These are phyloP conservation scores for Diaporthe sp. DNA, from an alignment of 2,329 filamentous ascomycete species.

Conservation along the genomic window DNA sequence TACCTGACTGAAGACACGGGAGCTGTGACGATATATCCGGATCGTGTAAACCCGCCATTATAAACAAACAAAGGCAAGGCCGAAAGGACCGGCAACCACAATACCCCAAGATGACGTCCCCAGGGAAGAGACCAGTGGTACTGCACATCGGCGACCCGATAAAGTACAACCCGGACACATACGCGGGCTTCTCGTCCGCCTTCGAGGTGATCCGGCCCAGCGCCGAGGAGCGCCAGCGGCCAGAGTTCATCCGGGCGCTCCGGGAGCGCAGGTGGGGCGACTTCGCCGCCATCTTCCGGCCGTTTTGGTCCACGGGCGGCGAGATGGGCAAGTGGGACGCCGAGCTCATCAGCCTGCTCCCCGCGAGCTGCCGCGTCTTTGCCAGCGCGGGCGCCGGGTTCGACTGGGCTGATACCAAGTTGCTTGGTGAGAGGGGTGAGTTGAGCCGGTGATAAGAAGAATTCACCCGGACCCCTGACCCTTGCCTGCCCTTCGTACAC, in stretches of 20 bases:
- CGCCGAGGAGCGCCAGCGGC: constrained; percentile 59
- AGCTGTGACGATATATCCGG: background rate
- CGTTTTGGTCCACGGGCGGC: constrained; percentile 69
- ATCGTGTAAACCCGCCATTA: background rate
- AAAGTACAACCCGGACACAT: constrained; percentile 60
- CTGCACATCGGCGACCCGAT: constrained; percentile 79
- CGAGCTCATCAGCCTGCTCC: constrained; percentile 67
- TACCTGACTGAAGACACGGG: background rate
- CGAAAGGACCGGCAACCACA: background rate
- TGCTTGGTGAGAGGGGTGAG: constrained; percentile 69
- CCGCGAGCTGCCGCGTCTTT: constrained; percentile 67
- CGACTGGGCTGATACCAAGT: constrained; percentile 73
- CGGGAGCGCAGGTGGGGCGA: constrained; percentile 64
- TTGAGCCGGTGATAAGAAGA: background rate
- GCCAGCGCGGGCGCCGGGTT: constrained; percentile 74
- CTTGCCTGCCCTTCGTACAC: background rate
- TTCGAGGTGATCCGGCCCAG: constrained; percentile 65
- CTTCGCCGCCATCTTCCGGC: constrained; percentile 63
- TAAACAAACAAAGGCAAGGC: background rate
- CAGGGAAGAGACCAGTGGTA: constrained; percentile 61
- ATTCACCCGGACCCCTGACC: background rate
- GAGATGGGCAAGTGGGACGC: constrained; percentile 74
- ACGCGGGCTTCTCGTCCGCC: constrained; percentile 52
- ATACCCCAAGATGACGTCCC: background rate
- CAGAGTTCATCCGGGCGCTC: constrained; percentile 60